Evolutionary conservation across 176 grass and related monocot species (phyloP), one percentile per base, ranked within the genome.

Genomic region (Avena eriantha): DNA sequence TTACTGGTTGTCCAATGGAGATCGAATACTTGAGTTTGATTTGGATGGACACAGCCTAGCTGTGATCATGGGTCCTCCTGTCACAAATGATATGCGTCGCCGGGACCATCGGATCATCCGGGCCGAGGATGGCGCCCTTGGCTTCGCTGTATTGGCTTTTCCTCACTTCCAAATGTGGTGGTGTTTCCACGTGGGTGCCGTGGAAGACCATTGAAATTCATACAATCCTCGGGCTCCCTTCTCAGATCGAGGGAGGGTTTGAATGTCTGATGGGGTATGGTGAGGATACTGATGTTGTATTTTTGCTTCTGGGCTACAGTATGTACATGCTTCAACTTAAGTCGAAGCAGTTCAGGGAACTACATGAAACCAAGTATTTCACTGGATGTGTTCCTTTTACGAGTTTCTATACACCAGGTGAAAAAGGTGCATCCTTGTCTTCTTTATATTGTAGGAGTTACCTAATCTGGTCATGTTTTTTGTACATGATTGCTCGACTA

Each of bases 141-240:
- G 83, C 19, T 85, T 85, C 7, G 3, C 76, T 13, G 11, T 2
- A 18, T 17, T 66, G 18, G 1, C 2, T 26, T 13, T 19, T 35
- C 0, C 10, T 73, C 21, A 13, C 1, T 26, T 63, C 19, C 11
- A 39, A 36, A 35, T 85, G 23, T 85, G 83, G 83, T 49, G 56
- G 58, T 84, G 41, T 31, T 64, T 3, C 46, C 39, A 18, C 10
- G 24, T 85, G 83, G 73, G 58, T 66, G 29, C 45, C 16, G 7
- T 21, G 73, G 56, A 76, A n/a, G 22, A 85, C 18, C 11, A 19
- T 85, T 66, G 29, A 77, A 7, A 2, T 85, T 14, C 54, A 56
- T 56, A 19, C 54, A 18, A 56, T 56, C 19, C 54, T 56, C 17
- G 54, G 54, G 6, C 18, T 56, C 17, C 18, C 54, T 56, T 6